A percentile compares a stretch with the other conserved stretches of the same genome.
phyloP scores from a whole-genome alignment of 495 filamentous ascomycete species.

The Penicillium alfredii region DNA sequence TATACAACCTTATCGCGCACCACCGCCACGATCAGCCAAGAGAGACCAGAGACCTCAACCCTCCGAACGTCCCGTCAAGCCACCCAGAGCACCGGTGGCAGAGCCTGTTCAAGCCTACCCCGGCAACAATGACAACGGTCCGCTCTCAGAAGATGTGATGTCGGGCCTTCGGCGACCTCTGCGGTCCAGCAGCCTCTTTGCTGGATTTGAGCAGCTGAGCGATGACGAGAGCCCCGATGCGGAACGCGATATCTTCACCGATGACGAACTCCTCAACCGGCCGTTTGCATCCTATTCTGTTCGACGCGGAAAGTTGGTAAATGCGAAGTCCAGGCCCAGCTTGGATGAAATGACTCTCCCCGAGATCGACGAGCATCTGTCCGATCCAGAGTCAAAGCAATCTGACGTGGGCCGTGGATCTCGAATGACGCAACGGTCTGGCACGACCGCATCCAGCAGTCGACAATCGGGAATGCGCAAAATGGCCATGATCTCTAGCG shows the following conservation, averaged over 20 bases:
- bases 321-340: conserved; percentile 28
- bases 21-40: conserved; percentile 32
- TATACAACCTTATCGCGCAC: conserved; percentile 29
- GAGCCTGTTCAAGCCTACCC: conserved; percentile 63
- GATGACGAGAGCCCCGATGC: conserved; percentile 39
- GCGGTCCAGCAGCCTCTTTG: conserved; percentile 77
- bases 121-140: conserved; percentile 79
- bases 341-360: conserved; percentile 32
- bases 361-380: conserved; percentile 38
- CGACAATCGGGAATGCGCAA: conserved; percentile 53
- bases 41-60: conserved; percentile 12
- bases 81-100: conserved; percentile 14
- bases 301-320: conserved; percentile 38
- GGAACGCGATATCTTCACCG: conserved; percentile 44
- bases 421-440: conserved; percentile 16
- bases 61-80: conserved; percentile 11
- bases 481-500: conserved; percentile 71
- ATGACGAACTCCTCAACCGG: conserved; percentile 40
- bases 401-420: conserved; percentile 21
- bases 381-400: conserved; percentile 25
- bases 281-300: conserved; percentile 42
- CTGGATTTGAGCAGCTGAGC: conserved; percentile 64
- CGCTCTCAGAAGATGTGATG: conserved; percentile 51
- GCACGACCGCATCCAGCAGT: conserved; percentile 17
- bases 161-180: conserved; percentile 61